Conservation (phyloP, 2,329 filamentous ascomycete genomes). For the Colletotrichum aenigma region DNA sequence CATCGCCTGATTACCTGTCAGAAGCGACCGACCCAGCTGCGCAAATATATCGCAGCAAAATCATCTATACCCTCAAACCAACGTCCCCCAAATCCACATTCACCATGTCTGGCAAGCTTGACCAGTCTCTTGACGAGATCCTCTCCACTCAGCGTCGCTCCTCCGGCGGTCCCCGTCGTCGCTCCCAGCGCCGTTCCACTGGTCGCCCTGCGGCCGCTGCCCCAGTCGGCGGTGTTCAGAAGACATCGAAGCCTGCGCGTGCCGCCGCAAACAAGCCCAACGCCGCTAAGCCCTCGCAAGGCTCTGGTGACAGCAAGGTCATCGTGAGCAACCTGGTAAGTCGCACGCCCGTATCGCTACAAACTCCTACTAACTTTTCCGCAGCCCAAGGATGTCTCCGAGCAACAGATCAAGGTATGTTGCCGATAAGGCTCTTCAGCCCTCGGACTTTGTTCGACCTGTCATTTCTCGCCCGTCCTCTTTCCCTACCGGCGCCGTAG, state of each 20-base stretch:
- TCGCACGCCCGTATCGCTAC: not conserved
- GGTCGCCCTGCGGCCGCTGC: constrained; percentile 62
- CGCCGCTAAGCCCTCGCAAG: constrained; percentile 66
- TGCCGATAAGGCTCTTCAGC: constrained; percentile 78
- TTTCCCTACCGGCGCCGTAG: constrained; percentile 31
- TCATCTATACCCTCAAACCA: not conserved
- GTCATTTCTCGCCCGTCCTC: constrained; percentile 41
- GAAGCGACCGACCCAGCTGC: constrained; percentile 5
- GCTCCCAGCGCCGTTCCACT: constrained; percentile 53
- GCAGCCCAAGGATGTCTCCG: constrained; percentile 94
- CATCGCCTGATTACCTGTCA: not conserved
- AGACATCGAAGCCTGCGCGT: constrained; percentile 70
- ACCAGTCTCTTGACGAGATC: constrained; percentile 97
- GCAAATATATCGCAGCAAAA: not conserved
- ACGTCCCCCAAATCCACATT: constrained; percentile 14
- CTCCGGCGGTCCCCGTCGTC: constrained; percentile 53
- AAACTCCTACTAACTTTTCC: constrained; percentile 48
- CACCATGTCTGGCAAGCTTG: constrained; percentile 92
- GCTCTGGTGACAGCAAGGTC: constrained; percentile 86
- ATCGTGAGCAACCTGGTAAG: constrained; percentile 98
- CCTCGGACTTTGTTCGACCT: constrained; percentile 75
- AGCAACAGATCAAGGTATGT: constrained; percentile 99
- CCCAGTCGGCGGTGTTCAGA: constrained; percentile 86
- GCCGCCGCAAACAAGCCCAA: constrained; percentile 62
- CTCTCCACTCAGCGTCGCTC: constrained; percentile 75